Base-by-base conservation (phyloP, 108 stramenopile genomes). In the Fragilariopsis cylindrus region DNA sequence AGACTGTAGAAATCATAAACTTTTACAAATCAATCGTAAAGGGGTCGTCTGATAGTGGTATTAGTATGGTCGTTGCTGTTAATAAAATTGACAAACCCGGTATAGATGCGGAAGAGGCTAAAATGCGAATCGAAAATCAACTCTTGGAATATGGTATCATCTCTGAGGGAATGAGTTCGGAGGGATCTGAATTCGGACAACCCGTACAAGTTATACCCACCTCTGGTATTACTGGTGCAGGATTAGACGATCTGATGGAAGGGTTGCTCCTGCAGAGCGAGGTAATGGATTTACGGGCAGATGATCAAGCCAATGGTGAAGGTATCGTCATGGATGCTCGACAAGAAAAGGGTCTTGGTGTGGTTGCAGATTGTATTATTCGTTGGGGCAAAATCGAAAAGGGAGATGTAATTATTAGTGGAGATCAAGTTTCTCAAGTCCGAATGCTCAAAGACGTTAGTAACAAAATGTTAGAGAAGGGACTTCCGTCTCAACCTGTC, bases 31-130 rank as follows among this genome's bases (percentile, higher is more conserved):
- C 88, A n/a, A 91, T 94, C 62, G 87, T 88, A 3, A 83, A 84
- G 54, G 82, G 72, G 15, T 77, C 87, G 1, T 87, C 84, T 42
- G 76, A 87, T 16, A 77, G 82, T 73, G 84, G 84, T 7, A 87
- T 97, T 9, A 83, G 95, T 39, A 72, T 98, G 44, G 93, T 99
- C 3, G 86, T 99, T 52, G 98, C 97, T 41, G 80, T 99, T 64
- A 97, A 97, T 48, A 99, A 99, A 78, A 96, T 97, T 71, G 97
- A 96, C 73, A 90, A 91, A 75, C 91, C 84, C 8, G 96, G 91
- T 15, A 91, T 95, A 44, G 87, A 98, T 67, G 71, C 85, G 7
- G 86, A 87, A 21, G 96, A 92, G 69, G 84, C 91, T 3, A 70
- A 84, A 46, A 86, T 41, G 60, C 76, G 87, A n/a, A 91, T 94